Conservation (phyloP, 106 monocot species). For the Phalaenopsis aphrodite region DNA sequence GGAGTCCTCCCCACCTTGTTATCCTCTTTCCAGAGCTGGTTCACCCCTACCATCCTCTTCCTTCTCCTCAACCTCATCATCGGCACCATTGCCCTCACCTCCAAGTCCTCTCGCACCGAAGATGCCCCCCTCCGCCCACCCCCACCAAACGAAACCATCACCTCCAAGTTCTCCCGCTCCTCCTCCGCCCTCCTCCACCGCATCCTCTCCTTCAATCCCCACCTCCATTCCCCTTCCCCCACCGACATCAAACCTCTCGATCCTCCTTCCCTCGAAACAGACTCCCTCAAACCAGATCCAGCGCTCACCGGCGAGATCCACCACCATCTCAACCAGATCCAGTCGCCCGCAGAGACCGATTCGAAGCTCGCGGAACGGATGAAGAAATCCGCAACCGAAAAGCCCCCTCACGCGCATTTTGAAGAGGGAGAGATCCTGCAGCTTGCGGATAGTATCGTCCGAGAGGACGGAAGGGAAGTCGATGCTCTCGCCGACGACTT, state of each 20-base stretch:
- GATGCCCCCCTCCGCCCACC: background rate
- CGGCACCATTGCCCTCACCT: conserved; percentile 75
- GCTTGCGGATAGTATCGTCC: background rate
- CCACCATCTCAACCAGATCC: background rate
- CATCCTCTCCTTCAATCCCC: conserved; percentile 49
- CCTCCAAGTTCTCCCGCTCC: conserved; percentile 12
- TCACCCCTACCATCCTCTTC: conserved; percentile 78
- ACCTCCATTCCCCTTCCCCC: conserved; percentile 1
- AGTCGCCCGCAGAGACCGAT: background rate
- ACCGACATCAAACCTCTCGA: background rate
- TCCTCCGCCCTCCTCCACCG: conserved; percentile 45
- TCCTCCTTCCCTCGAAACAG: background rate
- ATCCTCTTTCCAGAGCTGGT: conserved; percentile 22
- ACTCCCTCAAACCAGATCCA: background rate
- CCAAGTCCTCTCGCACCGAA: conserved; percentile 14
- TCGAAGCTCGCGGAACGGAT: conserved; percentile 12
- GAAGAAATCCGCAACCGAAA: conserved; percentile 29
- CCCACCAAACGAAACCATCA: background rate
- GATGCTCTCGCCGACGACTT: conserved; percentile 80
- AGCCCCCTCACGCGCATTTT: background rate
- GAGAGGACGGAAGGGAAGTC: conserved; percentile 10
- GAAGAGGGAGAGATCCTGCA: conserved; percentile 10
- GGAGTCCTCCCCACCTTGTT: too few relatives aligned
- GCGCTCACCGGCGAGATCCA: background rate
- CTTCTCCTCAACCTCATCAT: conserved; percentile 80